Conservation (phyloP, 345 rosid genomes). For the Sonneratia caseolaris region DNA sequence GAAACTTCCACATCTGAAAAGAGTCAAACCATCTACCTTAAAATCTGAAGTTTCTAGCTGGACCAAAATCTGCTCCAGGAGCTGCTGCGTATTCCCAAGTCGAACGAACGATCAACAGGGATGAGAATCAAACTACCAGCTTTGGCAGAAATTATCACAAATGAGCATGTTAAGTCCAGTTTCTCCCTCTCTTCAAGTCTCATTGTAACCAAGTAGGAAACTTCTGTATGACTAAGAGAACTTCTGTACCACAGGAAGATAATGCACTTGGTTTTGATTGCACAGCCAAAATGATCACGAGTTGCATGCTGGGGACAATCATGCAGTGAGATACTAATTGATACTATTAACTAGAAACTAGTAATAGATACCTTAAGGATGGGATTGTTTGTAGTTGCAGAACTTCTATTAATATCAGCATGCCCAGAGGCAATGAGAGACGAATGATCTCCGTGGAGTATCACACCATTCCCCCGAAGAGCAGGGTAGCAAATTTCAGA, state of each 20-base stretch:
- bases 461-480: constrained; percentile 38
- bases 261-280: neutral
- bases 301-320: too few relatives aligned
- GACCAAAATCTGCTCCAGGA: constrained; percentile 49
- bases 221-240: neutral
- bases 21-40: constrained; percentile 19
- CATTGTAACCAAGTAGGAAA: constrained; percentile 27
- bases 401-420: constrained; percentile 18
- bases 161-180: constrained; percentile 52
- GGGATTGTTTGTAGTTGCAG: constrained; percentile 9
- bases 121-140: constrained; percentile 73
- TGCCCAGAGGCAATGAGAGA: constrained; percentile 24
- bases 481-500: constrained; percentile 38
- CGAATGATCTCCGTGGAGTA: constrained; percentile 54
- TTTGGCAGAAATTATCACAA: constrained; percentile 45
- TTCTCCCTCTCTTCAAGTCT: constrained; percentile 50
- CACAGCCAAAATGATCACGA: neutral
- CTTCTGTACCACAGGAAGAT: constrained; percentile 15
- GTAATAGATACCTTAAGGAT: constrained; percentile 31
- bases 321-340: neutral
- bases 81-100: constrained; percentile 44
- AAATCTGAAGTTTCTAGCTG: constrained; percentile 39
- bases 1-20: neutral
- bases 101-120: constrained; percentile 25
- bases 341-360: neutral